Conservation (phyloP, 345 rosid genomes). For the Eucalyptus fibrosa region DNA sequence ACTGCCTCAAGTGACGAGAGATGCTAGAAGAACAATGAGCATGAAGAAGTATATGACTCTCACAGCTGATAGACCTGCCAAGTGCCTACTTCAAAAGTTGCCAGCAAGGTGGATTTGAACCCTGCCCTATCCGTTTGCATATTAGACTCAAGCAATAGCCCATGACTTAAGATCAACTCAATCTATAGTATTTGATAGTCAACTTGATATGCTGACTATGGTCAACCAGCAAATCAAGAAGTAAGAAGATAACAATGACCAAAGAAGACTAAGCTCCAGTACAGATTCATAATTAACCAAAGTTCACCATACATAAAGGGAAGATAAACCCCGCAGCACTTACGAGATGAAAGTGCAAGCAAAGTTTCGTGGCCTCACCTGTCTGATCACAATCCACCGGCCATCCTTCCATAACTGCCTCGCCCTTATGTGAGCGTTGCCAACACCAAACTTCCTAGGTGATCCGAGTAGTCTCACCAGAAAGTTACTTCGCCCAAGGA, state of each 20-base stretch:
- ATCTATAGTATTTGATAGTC: not conserved
- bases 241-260: not conserved
- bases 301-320: not conserved
- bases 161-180: not conserved
- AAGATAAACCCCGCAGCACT: not conserved
- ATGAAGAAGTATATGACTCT: not conserved
- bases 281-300: not conserved
- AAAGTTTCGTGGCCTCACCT: slow-evolving; percentile 16
- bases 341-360: not conserved
- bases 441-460: slow-evolving; percentile 35
- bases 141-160: not conserved
- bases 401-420: slow-evolving; percentile 63
- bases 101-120: not conserved
- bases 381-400: slow-evolving; percentile 50
- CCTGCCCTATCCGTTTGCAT: not conserved
- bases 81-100: not conserved
- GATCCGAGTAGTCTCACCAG: slow-evolving; percentile 64
- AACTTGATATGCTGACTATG: not conserved
- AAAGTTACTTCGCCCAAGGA: slow-evolving; percentile 19
- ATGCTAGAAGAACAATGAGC: not conserved
- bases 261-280: not conserved
- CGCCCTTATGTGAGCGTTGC: slow-evolving; percentile 25
- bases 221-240: not conserved
- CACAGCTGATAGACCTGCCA: not conserved
- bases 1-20: not conserved